phyloP scores from a whole-genome alignment of 495 filamentous ascomycete species.

The Penicilliopsis zonata region DNA sequence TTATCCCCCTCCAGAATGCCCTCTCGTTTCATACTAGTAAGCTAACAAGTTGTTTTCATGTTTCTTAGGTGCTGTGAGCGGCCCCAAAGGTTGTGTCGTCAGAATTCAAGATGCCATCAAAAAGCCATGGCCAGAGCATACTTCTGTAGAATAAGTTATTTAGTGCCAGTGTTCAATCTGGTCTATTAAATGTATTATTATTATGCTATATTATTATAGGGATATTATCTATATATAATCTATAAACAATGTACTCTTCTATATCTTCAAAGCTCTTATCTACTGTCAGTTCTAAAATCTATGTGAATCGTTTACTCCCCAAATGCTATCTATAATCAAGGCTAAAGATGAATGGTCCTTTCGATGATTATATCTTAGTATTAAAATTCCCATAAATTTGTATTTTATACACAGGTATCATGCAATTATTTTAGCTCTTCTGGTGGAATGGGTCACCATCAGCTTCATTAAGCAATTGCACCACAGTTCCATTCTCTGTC shows the following conservation, averaged over 20 bases:
- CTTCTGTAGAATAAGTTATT: constrained; percentile 11
- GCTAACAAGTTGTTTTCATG: constrained; percentile 3
- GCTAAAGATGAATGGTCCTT: constrained; percentile 2
- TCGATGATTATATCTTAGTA: constrained; percentile 31
- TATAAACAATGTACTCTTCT: constrained; percentile 34
- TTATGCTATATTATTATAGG: constrained; percentile 28
- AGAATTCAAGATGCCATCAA: constrained; percentile 85
- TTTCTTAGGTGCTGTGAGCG: constrained; percentile 55
- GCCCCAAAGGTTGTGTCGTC: constrained; percentile 73
- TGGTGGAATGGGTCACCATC: constrained; percentile 47
- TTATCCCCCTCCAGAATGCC: not conserved
- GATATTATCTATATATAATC: constrained; percentile 37
- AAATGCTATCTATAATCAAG: constrained; percentile 18
- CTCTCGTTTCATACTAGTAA: not conserved
- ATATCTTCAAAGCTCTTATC: too few species aligned
- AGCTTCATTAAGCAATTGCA: constrained; percentile 52
- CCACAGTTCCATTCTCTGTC: constrained; percentile 48
- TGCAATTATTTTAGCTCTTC: constrained; percentile 7
- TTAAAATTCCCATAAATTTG: too few species aligned
- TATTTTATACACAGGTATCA: not conserved
- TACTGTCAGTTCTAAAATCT: too few species aligned
- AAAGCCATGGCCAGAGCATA: constrained; percentile 64
- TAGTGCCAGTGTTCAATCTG: constrained; percentile 5
- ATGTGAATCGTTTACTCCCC: too few species aligned
- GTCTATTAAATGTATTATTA: too few species aligned